Conservation (phyloP, 2,329 filamentous ascomycete genomes). For the Myriangium duriaei region DNA sequence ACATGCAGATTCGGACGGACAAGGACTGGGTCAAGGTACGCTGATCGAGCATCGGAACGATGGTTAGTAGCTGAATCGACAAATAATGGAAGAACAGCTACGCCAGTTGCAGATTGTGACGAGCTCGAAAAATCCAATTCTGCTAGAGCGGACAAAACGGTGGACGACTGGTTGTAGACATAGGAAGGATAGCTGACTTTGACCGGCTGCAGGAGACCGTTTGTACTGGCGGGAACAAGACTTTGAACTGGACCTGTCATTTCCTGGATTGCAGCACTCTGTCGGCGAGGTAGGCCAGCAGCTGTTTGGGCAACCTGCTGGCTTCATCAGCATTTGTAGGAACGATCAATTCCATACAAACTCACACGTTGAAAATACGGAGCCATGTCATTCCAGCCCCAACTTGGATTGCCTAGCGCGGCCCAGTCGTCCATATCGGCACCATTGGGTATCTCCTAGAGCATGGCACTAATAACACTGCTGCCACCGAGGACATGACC, state of each 20-base stretch:
- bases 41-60: conserved; percentile 29
- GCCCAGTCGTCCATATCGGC: conserved; percentile 42
- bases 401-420: conserved; percentile 44
- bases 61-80: conserved; percentile 25
- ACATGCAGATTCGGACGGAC: conserved; percentile 26
- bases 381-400: conserved; percentile 41
- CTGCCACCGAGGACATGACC: conserved; percentile 22
- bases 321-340: too few species aligned
- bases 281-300: too few species aligned
- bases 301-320: too few species aligned
- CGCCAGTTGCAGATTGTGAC: conserved; percentile 25
- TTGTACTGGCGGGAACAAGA: too few species aligned
- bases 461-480: conserved; percentile 23
- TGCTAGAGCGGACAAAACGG: conserved; percentile 26
- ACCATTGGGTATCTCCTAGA: conserved; percentile 21
- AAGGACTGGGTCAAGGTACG: conserved; percentile 26
- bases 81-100: conserved; percentile 26
- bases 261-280: too few species aligned
- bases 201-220: conserved; percentile 37
- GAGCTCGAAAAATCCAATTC: conserved; percentile 27
- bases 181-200: conserved; percentile 36
- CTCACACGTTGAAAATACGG: conserved; percentile 27
- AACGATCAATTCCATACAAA: too few species aligned
- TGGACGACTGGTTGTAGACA: conserved; percentile 25
- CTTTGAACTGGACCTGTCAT: too few species aligned